These are phyloP conservation scores for Scenedesmus sp. DNA, from an alignment of 163 green algal genomes.

Conservation along the genomic window DNA sequence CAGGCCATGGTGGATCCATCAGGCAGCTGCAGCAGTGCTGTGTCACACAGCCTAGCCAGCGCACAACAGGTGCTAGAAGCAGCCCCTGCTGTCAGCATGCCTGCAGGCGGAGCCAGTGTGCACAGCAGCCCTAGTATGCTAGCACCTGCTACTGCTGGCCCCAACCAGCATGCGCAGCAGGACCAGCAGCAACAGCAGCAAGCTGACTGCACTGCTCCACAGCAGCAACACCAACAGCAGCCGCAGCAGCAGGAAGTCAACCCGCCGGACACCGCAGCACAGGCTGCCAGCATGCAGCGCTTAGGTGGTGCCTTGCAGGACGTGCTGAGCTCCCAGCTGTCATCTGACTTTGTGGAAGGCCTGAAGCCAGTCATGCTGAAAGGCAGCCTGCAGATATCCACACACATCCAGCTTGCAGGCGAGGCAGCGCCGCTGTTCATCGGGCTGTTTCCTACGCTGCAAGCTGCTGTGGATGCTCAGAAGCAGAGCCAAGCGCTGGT, in stretches of 20 bases:
- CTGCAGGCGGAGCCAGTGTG: background rate
- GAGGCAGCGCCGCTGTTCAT: slow-evolving; percentile 35
- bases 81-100: background rate
- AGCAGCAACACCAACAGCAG: background rate
- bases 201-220: background rate
- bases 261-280: background rate
- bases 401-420: slow-evolving; percentile 29
- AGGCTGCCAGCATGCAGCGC: slow-evolving; percentile 11
- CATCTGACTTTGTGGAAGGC: slow-evolving; percentile 36
- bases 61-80: background rate
- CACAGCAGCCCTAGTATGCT: background rate
- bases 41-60: background rate
- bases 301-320: background rate
- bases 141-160: background rate
- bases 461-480: slow-evolving; percentile 32
- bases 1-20: background rate
- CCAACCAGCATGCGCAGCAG: background rate
- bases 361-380: slow-evolving; percentile 14
- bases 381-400: slow-evolving; percentile 19
- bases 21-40: slow-evolving; percentile 7
- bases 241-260: background rate
- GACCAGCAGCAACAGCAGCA: background rate
- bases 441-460: slow-evolving; percentile 13
- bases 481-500: slow-evolving; percentile 39
- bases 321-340: background rate